Evolutionary conservation across 768 basidiomycete genomes (phyloP).

Genomic region (Trametes villosa): DNA sequence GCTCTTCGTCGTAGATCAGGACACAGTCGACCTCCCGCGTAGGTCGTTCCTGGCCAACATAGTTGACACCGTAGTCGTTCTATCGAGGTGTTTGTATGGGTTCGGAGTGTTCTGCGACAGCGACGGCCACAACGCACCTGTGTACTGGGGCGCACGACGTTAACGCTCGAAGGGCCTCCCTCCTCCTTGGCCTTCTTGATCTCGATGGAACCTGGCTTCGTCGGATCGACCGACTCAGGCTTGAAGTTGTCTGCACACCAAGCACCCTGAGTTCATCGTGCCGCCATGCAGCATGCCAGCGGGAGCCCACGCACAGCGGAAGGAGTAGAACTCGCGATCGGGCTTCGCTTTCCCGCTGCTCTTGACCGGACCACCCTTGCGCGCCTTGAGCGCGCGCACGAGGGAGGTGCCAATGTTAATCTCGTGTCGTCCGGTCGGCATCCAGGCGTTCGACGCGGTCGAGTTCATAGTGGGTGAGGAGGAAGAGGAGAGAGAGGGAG

Average conservation of each 20-base stretch:
- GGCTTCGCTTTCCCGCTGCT: slow-evolving; percentile 52
- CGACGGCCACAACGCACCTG: slow-evolving; percentile 48
- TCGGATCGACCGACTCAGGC: slow-evolving; percentile 68
- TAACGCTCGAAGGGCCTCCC: slow-evolving; percentile 45
- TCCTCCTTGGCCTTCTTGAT: slow-evolving; percentile 57
- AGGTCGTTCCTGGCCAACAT: slow-evolving; percentile 58
- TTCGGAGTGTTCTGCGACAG: no score
- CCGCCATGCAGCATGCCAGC: not conserved
- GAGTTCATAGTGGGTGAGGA: slow-evolving; percentile 43
- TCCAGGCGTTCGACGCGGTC: slow-evolving; percentile 51
- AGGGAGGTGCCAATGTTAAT: slow-evolving; percentile 69
- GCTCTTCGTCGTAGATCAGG: slow-evolving; percentile 78
- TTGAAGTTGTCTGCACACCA: slow-evolving; percentile 68
- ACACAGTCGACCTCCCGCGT: slow-evolving; percentile 78
- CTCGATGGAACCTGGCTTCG: slow-evolving; percentile 68
- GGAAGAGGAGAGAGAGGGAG: slow-evolving; percentile 13
- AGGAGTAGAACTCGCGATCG: slow-evolving; percentile 74
- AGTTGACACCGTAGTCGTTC: slow-evolving; percentile 50
- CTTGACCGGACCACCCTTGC: slow-evolving; percentile 53
- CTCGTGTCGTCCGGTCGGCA: slow-evolving; percentile 62
- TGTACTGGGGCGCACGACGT: slow-evolving; percentile 66
- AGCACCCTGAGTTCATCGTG: not conserved
- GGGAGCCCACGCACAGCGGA: slow-evolving; percentile 59
- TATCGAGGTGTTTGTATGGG: not conserved
- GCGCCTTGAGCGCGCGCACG: slow-evolving; percentile 66